Conservation (phyloP, 78 protist species). For the Goniomonas avonlea region DNA sequence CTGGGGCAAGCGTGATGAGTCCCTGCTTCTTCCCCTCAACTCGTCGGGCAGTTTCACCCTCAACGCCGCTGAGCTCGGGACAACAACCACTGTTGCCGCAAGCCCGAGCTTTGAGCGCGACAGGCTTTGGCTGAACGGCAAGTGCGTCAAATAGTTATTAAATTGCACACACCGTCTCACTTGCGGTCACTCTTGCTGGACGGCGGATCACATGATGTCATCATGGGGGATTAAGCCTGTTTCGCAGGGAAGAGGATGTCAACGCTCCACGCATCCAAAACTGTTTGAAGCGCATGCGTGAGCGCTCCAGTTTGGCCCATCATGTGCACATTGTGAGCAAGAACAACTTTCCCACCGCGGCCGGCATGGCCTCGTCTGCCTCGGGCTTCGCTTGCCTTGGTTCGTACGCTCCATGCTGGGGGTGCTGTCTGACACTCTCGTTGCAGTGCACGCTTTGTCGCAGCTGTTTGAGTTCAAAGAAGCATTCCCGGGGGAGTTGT, state of each 20-base stretch:
- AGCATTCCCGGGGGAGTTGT: conserved; percentile 37
- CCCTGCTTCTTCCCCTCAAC: conserved; percentile 81
- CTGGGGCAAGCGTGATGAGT: conserved; percentile 95
- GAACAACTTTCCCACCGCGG: conserved; percentile 82
- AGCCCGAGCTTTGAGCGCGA: conserved; percentile 39
- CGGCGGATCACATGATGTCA: no score
- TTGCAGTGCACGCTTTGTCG: conserved; percentile 54
- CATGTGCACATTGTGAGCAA: conserved; percentile 61
- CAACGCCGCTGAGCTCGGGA: conserved; percentile 45
- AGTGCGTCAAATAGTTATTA: background rate
- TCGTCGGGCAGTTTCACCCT: conserved; percentile 81
- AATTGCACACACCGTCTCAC: no score
- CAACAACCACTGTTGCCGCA: conserved; percentile 68
- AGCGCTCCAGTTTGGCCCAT: background rate
- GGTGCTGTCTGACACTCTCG: background rate
- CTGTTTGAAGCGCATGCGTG: background rate
- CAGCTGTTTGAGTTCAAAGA: conserved; percentile 24
- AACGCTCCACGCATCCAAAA: background rate
- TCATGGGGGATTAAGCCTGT: background rate
- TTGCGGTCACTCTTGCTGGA: background rate
- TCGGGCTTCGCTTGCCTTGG: conserved; percentile 57
- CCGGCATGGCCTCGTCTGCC: conserved; percentile 97
- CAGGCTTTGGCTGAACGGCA: conserved; percentile 89
- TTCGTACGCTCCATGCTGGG: background rate
- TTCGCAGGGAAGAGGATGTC: conserved; percentile 18